Conservation (phyloP, 1,284 basidiomycete genomes). For the Uromyces viciae-fabae region DNA sequence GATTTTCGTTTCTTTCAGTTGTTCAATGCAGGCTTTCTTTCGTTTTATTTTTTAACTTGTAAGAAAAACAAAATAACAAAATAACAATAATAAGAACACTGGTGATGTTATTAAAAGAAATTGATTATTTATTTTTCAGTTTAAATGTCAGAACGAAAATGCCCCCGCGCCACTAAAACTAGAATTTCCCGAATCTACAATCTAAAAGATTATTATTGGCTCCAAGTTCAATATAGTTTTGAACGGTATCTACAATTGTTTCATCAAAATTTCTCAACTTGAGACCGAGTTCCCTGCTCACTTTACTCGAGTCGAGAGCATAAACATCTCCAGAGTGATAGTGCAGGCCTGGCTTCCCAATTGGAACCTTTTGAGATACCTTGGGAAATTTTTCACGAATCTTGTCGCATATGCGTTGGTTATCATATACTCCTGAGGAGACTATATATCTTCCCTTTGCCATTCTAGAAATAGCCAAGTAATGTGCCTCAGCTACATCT, state of each 20-base stretch:
- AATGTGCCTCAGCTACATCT: conserved; percentile 25
- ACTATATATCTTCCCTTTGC: conserved; percentile 15
- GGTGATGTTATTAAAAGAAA: not conserved
- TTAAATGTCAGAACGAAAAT: not conserved
- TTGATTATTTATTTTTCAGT: not conserved
- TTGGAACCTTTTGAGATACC: not conserved
- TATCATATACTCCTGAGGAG: conserved; percentile 14
- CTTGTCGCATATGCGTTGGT: conserved; percentile 10
- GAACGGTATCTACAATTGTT: conserved; percentile 20
- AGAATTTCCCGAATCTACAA: too few species aligned
- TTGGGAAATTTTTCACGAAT: conserved; percentile 9
- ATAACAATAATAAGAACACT: not conserved
- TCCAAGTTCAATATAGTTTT: conserved; percentile 13
- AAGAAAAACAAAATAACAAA: not conserved
- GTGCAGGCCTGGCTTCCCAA: not conserved
- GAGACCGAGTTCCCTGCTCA: not conserved
- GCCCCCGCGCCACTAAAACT: not conserved
- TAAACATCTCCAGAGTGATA: conserved; percentile 12
- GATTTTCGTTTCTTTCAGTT: not conserved
- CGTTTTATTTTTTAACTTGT: too few species aligned
- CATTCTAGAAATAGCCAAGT: not conserved
- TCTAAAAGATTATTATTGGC: too few species aligned
- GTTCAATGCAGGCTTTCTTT: not conserved
- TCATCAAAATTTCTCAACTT: conserved; percentile 20
- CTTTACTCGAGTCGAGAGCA: conserved; percentile 2